Conservation (phyloP, 2,329 filamentous ascomycete genomes). For the Cercospora zeina region DNA sequence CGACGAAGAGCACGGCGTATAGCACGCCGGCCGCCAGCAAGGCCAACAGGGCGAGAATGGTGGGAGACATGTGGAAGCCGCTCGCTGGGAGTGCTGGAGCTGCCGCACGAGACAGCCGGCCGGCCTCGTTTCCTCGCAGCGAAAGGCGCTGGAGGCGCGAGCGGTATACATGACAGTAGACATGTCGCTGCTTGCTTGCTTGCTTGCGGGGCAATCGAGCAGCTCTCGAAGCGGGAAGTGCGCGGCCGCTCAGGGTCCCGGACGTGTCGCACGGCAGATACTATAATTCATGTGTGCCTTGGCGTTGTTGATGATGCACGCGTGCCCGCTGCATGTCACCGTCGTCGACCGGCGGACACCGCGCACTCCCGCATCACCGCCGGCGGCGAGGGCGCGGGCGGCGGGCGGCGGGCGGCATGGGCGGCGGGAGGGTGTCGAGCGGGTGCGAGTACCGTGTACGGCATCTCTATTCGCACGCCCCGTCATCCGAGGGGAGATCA, state of each 20-base stretch:
- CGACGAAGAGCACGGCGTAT: conserved; percentile 26
- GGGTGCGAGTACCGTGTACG: too few relatives aligned
- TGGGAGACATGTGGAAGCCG: conserved; percentile 5
- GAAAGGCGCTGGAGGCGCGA: background rate
- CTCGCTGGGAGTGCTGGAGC: background rate
- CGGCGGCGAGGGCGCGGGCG: too few relatives aligned
- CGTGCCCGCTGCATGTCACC: too few relatives aligned
- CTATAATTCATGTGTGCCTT: too few relatives aligned
- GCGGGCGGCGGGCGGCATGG: too few relatives aligned
- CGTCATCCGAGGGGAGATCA: background rate
- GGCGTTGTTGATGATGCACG: too few relatives aligned
- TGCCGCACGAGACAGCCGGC: background rate
- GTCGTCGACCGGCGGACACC: too few relatives aligned
- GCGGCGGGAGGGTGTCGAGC: too few relatives aligned
- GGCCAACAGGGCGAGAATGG: conserved; percentile 7
- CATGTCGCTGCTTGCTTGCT: too few relatives aligned
- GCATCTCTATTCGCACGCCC: background rate
- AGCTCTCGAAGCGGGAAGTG: background rate
- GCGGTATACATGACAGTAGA: background rate
- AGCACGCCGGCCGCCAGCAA: conserved; percentile 18
- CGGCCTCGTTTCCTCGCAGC: background rate
- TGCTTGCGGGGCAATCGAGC: background rate
- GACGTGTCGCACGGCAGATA: background rate
- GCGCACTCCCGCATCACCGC: too few relatives aligned
- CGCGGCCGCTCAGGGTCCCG: background rate